These are phyloP conservation scores for carrot (Daucus carota) DNA, from an alignment of 129 eudicot species.

Conservation along the genomic window DH1_v3.0 NC_030386.2:30379001-30379500, in stretches of 20 bases:
- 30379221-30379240: neutral
- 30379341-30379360: slow-evolving; percentile 45
- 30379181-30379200: slow-evolving; percentile 11
- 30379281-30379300: slow-evolving; percentile 21
- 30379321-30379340: slow-evolving; percentile 44
- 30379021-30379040: slow-evolving; percentile 9
- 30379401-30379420: slow-evolving; percentile 47
- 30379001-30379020: neutral
- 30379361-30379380: slow-evolving; percentile 62
- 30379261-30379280: neutral
- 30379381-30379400: slow-evolving; percentile 49
- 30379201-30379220: neutral
- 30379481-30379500: slow-evolving; percentile 52
- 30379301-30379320: slow-evolving; percentile 30
- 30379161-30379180: slow-evolving; percentile 4
- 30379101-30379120: neutral
- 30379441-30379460: slow-evolving; percentile 50
- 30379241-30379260: neutral
- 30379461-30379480: slow-evolving; percentile 58
- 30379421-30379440: slow-evolving; percentile 49
- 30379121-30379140: slow-evolving; percentile 4
- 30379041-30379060: slow-evolving; percentile 6
- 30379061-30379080: slow-evolving; percentile 5
- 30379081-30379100: slow-evolving; percentile 5
- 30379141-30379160: neutral